These are phyloP conservation scores for Pseudopyrenochaeta lycopersici DNA, from an alignment of 2,329 filamentous ascomycete genomes.

Conservation along the genomic window DNA sequence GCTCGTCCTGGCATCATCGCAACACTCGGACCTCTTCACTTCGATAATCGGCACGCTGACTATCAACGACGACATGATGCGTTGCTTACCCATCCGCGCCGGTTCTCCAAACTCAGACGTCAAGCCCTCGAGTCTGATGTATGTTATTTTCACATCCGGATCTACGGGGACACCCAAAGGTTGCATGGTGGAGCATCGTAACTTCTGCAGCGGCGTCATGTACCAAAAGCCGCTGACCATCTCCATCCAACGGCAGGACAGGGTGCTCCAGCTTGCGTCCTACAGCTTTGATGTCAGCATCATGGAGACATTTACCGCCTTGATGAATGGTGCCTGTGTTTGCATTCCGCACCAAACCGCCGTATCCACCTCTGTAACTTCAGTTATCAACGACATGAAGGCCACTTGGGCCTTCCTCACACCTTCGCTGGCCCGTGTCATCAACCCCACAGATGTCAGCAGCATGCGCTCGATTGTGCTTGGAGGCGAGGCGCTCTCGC, in stretches of 20 bases:
- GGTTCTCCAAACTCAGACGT: too few relatives aligned
- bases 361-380: constrained; percentile 45
- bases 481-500: background rate
- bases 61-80: too few relatives aligned
- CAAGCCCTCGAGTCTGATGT: constrained; percentile 50
- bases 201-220: background rate
- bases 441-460: background rate
- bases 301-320: background rate
- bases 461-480: background rate
- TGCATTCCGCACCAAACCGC: background rate
- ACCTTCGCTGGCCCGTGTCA: constrained; percentile 19
- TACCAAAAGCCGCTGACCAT: background rate
- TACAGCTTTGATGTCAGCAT: background rate
- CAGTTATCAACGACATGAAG: constrained; percentile 50
- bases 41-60: too few relatives aligned
- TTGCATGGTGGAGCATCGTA: constrained; percentile 52
- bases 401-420: constrained; percentile 4
- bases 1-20: too few relatives aligned
- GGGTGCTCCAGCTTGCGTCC: background rate
- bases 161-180: constrained; percentile 60
- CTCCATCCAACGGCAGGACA: background rate
- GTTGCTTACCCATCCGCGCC: too few relatives aligned
- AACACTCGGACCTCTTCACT: too few relatives aligned
- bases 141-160: constrained; percentile 64
- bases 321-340: background rate